These are phyloP conservation scores for Solanum chiquidenum DNA, from an alignment of 257 asterid genomes.

Conservation along the genomic window DNA sequence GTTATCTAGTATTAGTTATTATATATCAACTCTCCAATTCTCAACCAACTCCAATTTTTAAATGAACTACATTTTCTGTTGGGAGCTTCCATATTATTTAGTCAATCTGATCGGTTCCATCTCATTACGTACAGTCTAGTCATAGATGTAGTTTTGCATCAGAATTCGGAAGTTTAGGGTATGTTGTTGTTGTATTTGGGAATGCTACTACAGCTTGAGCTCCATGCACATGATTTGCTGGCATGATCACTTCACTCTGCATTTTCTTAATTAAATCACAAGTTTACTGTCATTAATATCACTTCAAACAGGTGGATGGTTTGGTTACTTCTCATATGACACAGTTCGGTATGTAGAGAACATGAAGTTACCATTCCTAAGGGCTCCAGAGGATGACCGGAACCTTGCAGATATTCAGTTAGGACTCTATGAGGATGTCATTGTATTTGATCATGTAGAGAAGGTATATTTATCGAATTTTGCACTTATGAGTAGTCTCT, in stretches of 20 bases:
- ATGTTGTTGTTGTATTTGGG: neutral
- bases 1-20: too few species aligned
- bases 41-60: neutral
- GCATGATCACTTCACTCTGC: neutral
- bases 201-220: neutral
- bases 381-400: slow-evolving; percentile 67
- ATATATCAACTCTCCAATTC: too few species aligned
- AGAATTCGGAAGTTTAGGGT: too few species aligned
- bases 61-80: neutral
- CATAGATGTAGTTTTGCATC: too few species aligned
- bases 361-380: slow-evolving; percentile 55
- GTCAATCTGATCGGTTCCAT: neutral
- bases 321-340: slow-evolving; percentile 62
- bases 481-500: neutral
- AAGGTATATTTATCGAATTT: slow-evolving; percentile 36
- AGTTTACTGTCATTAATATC: neutral
- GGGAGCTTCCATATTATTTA: neutral
- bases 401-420: slow-evolving; percentile 76
- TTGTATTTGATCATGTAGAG: slow-evolving; percentile 83
- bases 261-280: neutral
- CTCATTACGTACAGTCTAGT: neutral
- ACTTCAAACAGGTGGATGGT: slow-evolving; percentile 81
- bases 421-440: slow-evolving; percentile 77
- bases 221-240: neutral
- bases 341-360: slow-evolving; percentile 72